Evolutionary conservation across 2,329 filamentous ascomycete species (phyloP).

Genomic region (Alternaria solani): DNA sequence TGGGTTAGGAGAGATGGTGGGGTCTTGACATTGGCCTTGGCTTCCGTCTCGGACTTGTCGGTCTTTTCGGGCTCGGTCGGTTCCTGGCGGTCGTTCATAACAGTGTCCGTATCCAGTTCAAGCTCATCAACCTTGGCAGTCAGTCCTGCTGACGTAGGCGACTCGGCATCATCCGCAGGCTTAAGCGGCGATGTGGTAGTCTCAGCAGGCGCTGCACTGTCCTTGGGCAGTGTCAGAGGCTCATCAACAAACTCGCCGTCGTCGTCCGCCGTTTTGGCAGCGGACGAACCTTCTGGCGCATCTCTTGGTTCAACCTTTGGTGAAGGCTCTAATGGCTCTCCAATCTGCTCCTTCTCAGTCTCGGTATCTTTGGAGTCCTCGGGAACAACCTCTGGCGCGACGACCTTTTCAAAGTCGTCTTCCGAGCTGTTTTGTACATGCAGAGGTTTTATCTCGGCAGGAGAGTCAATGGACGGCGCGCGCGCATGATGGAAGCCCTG

Average conservation of each 20-base stretch:
- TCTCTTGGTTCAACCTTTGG: conserved; percentile 55
- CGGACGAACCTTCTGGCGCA: conserved; percentile 31
- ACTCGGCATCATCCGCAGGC: conserved; percentile 46
- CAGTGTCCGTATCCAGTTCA: conserved; percentile 66
- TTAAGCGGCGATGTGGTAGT: conserved; percentile 31
- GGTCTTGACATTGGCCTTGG: conserved; percentile 43
- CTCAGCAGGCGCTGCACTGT: conserved; percentile 28
- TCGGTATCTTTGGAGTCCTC: conserved; percentile 64
- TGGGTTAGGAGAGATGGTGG: conserved; percentile 53
- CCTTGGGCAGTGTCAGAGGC: conserved; percentile 68
- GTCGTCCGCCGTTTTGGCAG: conserved; percentile 32
- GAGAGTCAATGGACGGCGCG: conserved; percentile 59
- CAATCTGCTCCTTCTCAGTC: conserved; percentile 60
- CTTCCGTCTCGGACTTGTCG: conserved; percentile 34
- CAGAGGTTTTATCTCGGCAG: conserved; percentile 73
- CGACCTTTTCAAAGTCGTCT: conserved; percentile 93
- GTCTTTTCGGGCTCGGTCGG: conserved; percentile 24
- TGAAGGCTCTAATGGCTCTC: conserved; percentile 48
- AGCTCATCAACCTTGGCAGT: conserved; percentile 65
- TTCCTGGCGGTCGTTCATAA: conserved; percentile 53
- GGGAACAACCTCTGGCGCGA: conserved; percentile 71
- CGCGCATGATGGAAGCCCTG: conserved; percentile 61
- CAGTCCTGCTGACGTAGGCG: conserved; percentile 62
- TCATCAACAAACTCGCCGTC: conserved; percentile 82
- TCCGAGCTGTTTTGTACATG: conserved; percentile 84